Base-by-base conservation (phyloP, 1,284 basidiomycete genomes). In the Neolentinus lepideus region DNA sequence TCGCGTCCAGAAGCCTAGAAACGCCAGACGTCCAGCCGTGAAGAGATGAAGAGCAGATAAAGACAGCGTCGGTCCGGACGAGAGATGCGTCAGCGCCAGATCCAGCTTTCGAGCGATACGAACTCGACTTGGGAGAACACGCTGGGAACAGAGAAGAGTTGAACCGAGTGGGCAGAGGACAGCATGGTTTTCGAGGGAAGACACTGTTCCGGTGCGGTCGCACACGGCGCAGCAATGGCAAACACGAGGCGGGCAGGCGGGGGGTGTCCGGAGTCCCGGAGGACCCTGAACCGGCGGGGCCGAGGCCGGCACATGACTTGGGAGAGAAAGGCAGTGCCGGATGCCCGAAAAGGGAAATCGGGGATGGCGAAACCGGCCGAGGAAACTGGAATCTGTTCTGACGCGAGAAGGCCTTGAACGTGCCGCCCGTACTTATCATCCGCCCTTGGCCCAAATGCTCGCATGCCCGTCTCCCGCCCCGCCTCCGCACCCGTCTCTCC, bases 401-500 rank as follows among this genome's bases (percentile, higher is more conserved):
- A 50, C 47, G 47, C 47, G 47, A 50, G 47, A 50, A 50, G 47
- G 27, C 24, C 27, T 50, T 26, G 21, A 50, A 50, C 47, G 47
- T 50, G 47, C 47, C 47, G 47, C 47, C 38, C 47, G 47, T 50
- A 50, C 47, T 50, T 50, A 50, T 50, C 47, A 50, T 50, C 22
- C 22, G 27, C 47, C 22, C 47, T 26, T 26, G 27, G 22, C 27
- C 47, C 47, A 50, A 25, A 26, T 25, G 47, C 22, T 50, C 47
- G 38, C 38, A 50, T 50, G 24, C 27, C 47, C 47, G 47, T 29
- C 47, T 29, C 24, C 47, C 47, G 24, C 27, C 47, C 27, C 47
- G 12, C 29, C 29, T 31, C 29, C 29, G 29, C 29, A 31, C 29
- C 47, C 47, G 47, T 29, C 47, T 26, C 45, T 47, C 45, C 45